Base-by-base conservation (phyloP, 2,329 filamentous ascomycete genomes). In the Delphinella strobiligena region DNA sequence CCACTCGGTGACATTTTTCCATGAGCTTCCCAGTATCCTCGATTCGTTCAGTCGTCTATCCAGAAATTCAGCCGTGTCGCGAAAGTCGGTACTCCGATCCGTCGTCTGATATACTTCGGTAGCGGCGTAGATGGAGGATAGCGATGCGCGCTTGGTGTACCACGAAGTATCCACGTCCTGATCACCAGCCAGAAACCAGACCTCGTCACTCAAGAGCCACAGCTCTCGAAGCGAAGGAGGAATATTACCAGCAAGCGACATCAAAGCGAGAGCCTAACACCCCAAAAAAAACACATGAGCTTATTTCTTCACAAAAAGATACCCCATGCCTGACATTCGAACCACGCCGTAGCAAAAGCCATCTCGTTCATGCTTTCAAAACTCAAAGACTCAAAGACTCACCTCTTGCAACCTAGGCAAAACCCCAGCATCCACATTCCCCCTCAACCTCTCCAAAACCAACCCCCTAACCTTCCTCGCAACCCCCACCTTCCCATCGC, bases 41-140 rank as follows among this genome's bases (percentile, higher is more conserved):
- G 74, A 66, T 63, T 93, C 88, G 43, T 76, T 69, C 41, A 93
- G 62, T 45, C 89, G 72, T 32, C 86, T 72, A 40, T 80, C 73
- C 38, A 96, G 64, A 57, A 96, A 98, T 8, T 75, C 70, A 48
- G 79, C 78, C 3, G 91, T 96, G 46, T 88, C 83, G 8, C 55
- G 58, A 52, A 83, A 91, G n/a, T 74, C 75, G 0, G 71, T 64
- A 3, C 80, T 87, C 44, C 67, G 70, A 61, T 96, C 91, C 43
- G 82, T 87, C 16, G 87, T 95, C 87, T 96, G 95, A 63, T 88
- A 93, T 4, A 95, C 67, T 62, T 98, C 91, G 41, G 80, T 60
- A 4, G 62, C 61, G 1, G 85, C 85, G 54, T 83, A 85, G n/a
- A 83, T 69, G 2, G 71, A 69, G 1, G 74, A 69, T 17, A 84